Base-by-base conservation (phyloP, 192 early-diverging fungal genomes). In the Coemansia sp. region DNA sequence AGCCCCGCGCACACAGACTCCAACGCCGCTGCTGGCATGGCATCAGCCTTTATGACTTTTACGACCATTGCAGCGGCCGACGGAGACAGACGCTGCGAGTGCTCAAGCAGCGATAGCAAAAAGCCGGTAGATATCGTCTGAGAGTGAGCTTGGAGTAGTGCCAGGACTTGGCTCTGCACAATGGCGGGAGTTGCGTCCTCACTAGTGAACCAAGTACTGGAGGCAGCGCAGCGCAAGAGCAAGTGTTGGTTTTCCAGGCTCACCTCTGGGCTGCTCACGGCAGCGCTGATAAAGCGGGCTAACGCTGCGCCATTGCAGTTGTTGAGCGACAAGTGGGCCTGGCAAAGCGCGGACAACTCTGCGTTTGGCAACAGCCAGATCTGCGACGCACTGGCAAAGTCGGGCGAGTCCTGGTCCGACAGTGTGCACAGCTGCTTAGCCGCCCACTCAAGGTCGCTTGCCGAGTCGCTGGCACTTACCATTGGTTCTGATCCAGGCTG, bases 171-270 rank as follows among this genome's bases (percentile, higher is more conserved):
- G 33, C 65, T 72, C 22, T 79, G 65, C 2, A 79, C 32, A 17
- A 72, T 54, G 10, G 76, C 70, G 15, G 76, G 70, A 26, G 72
- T 61, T 9, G 66, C 67, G 26, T 72, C 62, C 27, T 62, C 40
- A 8, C 39, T 63, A 11, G 46, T 21, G 40, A 74, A 64, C 65
- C 55, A 59, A 10, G 21, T 40, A 32, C 42, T 58, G 11, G 18
- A 21, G 8, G 41, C 37, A 8, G 63, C 68, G n/a, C 57, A 56
- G 1, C 38, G 35, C 27, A 79, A 32, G 8, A 69, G 34, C 19
- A 69, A 33, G 18, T 35, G 62, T 44, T 79, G 76, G 55, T 69
- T 72, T 24, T 68, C 76, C 3, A 72, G 42, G 32, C 69, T 78
- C 3, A 72, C 40, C 8, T 22, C 52, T 46, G 60, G 32, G 43